Conservation (phyloP, 345 rosid genomes). For the Isatis tinctoria region DNA sequence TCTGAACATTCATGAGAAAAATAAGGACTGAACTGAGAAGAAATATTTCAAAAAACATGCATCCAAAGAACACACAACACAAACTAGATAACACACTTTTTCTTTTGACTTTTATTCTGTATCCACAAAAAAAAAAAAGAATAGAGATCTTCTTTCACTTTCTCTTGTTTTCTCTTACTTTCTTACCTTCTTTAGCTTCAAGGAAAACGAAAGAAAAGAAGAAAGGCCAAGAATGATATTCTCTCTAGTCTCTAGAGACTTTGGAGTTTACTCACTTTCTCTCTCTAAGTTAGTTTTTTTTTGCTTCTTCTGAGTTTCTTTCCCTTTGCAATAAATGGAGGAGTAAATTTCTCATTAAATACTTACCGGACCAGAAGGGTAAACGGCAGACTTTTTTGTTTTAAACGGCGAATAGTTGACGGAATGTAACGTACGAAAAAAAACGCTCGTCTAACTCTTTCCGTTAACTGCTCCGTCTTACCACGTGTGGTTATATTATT, state of each 20-base stretch:
- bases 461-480: constrained; percentile 19
- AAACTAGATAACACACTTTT: constrained; percentile 6
- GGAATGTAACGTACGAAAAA: constrained; percentile 13
- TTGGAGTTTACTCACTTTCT: constrained; percentile 14
- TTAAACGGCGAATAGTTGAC: constrained; percentile 29
- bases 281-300: constrained; percentile 6
- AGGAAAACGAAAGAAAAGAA: constrained; percentile 10
- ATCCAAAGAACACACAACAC: constrained; percentile 2
- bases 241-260: constrained; percentile 22
- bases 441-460: constrained; percentile 9
- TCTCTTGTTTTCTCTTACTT: constrained; percentile 6
- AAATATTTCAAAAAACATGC: neutral
- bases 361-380: constrained; percentile 44
- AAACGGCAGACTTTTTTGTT: constrained; percentile 33
- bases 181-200: constrained; percentile 20
- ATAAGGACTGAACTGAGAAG: neutral
- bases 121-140: constrained; percentile 1
- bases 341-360: constrained; percentile 38
- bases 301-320: neutral
- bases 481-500: constrained; percentile 30
- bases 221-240: neutral
- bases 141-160: constrained; percentile 10
- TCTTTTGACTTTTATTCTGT: neutral
- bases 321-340: constrained; percentile 44
- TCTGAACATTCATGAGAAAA: constrained; percentile 28